These are phyloP conservation scores for Aspergillus terreus DNA, from an alignment of 2,329 filamentous ascomycete species.

Conservation along the genomic window DNA sequence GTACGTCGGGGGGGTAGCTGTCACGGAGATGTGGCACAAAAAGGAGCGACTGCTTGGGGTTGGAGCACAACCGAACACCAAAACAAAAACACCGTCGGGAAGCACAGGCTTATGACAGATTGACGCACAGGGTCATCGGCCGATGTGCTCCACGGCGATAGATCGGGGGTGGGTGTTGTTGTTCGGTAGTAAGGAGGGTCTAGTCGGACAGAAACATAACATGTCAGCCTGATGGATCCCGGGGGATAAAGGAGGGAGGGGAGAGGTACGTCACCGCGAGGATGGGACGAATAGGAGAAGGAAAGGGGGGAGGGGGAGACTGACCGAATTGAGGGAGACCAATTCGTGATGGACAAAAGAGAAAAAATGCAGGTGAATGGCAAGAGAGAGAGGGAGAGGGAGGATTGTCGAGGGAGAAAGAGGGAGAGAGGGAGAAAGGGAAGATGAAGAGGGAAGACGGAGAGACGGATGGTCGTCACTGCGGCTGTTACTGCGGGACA, in stretches of 20 bases:
- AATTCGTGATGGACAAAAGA: constrained; percentile 1
- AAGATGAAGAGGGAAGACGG: constrained; percentile 16
- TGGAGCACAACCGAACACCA: background rate
- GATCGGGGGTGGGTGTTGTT: background rate
- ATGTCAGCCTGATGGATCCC: constrained; percentile 23
- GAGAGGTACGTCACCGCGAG: constrained; percentile 21
- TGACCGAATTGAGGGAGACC: constrained; percentile 10
- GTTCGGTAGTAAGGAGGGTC: constrained; percentile 6
- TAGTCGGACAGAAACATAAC: constrained; percentile 20
- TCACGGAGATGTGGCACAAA: constrained; percentile 18
- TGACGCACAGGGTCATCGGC: background rate
- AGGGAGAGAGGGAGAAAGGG: constrained; percentile 10
- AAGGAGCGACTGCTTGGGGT: constrained; percentile 4
- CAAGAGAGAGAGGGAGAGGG: constrained; percentile 4
- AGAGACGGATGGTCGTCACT: constrained; percentile 22
- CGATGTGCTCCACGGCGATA: background rate
- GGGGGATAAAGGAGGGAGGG: background rate
- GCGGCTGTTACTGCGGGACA: constrained; percentile 23
- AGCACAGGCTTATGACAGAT: background rate
- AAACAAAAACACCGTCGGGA: constrained; percentile 4
- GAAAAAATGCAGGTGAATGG: background rate
- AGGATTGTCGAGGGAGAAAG: background rate
- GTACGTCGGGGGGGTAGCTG: constrained; percentile 29
- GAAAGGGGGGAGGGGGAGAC: constrained; percentile 9
- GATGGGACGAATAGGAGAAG: constrained; percentile 14